Evolutionary conservation across 1,284 basidiomycete genomes (phyloP), one percentile per base, ranked within the genome.

Genomic region (Puccinia polysora): DNA sequence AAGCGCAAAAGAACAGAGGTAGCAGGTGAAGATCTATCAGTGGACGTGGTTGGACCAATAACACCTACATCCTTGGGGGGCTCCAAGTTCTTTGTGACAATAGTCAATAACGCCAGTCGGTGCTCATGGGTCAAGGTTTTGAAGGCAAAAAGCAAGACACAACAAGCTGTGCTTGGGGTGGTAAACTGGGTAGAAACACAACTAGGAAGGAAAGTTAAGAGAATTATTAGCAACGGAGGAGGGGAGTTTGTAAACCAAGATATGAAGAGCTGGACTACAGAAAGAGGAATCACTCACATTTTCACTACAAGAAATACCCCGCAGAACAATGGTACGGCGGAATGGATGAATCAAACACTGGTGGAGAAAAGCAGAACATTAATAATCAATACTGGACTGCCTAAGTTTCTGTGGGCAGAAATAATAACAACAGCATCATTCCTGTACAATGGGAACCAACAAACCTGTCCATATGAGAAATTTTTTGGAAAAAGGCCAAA

Each of bases 21-120:
- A 20, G 10, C 25, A 25, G n/a, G 15, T n/a, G 59, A 62, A 45
- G 40, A 43, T 23, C 14, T 62, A 4, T 62, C 25, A n/a, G 36
- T 62, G 45, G 59, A 62, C 25, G 8, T 62, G 8, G 38, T 62
- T 34, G 59, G 34, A n/a, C 59, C 59, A 7, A 62, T 62, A 10
- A 62, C 59, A 20, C 59, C 59, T 20, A 36, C 23, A 28, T 62
- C 40, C 10, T 36, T 62, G 14, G 59, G 59, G 18, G 59, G 59
- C 14, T 18, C 59, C 12, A 62, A 25, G 45, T 62, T 43, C 23
- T 18, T 45, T 43, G 10, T 62, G 28, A 30, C 23, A 40, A 30
- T 62, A 12, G 40, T 62, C 12, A 38, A 62, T 62, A 43, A 12
- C 15, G 40, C 36, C 20, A 43, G 23, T 8, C 34, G 34, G 8